Base-by-base conservation (phyloP, 23 red algal species). In the Gracilaria domingensis region DNA sequence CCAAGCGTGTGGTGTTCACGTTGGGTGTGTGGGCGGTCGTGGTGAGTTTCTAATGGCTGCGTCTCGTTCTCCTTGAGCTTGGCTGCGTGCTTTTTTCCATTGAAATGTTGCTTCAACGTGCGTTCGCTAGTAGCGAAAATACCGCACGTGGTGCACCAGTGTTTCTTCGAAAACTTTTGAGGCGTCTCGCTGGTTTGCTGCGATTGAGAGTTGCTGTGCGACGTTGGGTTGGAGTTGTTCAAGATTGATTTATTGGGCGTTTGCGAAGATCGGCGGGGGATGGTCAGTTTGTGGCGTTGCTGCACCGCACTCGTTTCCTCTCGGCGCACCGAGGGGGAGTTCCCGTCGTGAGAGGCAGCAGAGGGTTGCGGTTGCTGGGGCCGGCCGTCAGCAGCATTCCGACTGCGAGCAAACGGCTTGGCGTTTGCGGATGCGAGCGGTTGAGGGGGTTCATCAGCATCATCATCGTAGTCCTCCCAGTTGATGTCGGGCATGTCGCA, bases 401-500 rank as follows among this genome's bases (percentile, higher is more conserved):
- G 60, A 29, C 33, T 6, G 4, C 2, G 25, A 66, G 26, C 1
- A 66, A 32, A 32, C 25, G 60, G 20, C 9, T 66, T 3, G 28
- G 13, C 9, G 25, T 66, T 66, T 20, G 13, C 20, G 30, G 60
- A 13, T 66, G 30, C 8, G 7, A 8, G 28, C 32, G 64, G 30
- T 18, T 28, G 12, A 36, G 28, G 9, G 7, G 72, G 18, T 20
- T 51, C 20, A 14, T 28, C 1, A 30, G 5, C 5, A 4, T 14
- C 6, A 28, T 50, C 42, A 35, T 77, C 72, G 39, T 77, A 50
- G 12, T 45, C 72, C 45, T 77, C 72, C 72, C 72, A 77, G 26
- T 50, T 51, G 25, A 77, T 77, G n/a, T 77, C 40, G 1, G 72
- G 72, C 72, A 77, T 77, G 5, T 77, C 72, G 30, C 38, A 77